A percentile compares a stretch with the other conserved stretches of the same genome.
Evolutionary conservation across 2,329 filamentous ascomycete species (phyloP).

Genomic region (Setomelanomma holmii): DNA sequence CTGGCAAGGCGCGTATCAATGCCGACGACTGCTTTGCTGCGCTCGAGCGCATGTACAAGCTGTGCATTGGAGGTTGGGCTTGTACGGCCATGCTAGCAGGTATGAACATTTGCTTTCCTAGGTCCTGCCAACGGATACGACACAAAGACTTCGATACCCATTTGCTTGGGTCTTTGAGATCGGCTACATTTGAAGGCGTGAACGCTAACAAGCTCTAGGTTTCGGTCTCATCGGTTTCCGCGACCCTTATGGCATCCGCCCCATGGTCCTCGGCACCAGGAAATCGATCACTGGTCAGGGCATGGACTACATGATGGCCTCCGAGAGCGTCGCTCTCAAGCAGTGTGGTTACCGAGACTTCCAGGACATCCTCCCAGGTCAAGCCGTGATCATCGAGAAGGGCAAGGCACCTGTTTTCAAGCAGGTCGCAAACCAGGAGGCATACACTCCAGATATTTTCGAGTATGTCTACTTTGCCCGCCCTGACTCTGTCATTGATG

Average conservation of each 20-base stretch:
- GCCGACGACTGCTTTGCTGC: constrained; percentile 77
- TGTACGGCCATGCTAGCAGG: constrained; percentile 83
- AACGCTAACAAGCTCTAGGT: constrained; percentile 49
- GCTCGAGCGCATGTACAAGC: constrained; percentile 73
- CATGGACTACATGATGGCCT: constrained; percentile 89
- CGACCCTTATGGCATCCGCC: constrained; percentile 82
- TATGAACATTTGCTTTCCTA: too few relatives aligned
- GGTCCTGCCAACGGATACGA: too few relatives aligned
- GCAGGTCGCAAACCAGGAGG: constrained; percentile 72
- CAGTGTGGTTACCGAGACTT: constrained; percentile 83
- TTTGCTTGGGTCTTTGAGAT: too few relatives aligned
- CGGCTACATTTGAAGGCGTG: too few relatives aligned
- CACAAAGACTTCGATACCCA: too few relatives aligned
- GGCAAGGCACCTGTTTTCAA: constrained; percentile 75
- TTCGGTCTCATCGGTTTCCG: constrained; percentile 83
- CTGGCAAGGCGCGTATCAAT: constrained; percentile 81
- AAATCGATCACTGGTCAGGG: constrained; percentile 69
- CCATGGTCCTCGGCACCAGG: constrained; percentile 78
- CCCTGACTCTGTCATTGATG: constrained; percentile 83
- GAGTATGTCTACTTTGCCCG: constrained; percentile 89
- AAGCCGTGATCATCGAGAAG: constrained; percentile 86
- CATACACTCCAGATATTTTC: constrained; percentile 85
- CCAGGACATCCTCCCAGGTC: constrained; percentile 78
- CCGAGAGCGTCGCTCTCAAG: constrained; percentile 82
- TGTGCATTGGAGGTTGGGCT: constrained; percentile 77